Conservation (phyloP, 352 stramenopile species). For the Aphanomyces astaci region DNA sequence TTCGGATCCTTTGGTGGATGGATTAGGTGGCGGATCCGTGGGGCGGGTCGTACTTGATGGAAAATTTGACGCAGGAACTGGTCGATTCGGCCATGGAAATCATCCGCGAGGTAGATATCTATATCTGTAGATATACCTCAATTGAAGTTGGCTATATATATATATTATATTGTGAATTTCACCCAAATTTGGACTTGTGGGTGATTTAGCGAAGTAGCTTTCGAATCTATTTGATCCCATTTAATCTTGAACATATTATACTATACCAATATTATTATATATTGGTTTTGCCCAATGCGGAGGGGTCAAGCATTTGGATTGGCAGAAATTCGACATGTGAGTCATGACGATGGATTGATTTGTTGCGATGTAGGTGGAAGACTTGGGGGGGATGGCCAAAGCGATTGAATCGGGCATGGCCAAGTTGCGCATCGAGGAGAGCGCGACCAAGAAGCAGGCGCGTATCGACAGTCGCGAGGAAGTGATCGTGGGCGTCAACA, state of each 20-base stretch:
- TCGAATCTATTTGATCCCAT: too few relatives aligned
- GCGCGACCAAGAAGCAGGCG: conserved; percentile 92
- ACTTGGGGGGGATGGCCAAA: conserved; percentile 94
- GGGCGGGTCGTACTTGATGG: conserved; percentile 97
- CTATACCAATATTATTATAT: too few relatives aligned
- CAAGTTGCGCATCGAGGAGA: conserved; percentile 96
- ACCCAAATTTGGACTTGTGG: too few relatives aligned
- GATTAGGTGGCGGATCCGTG: conserved; percentile 84
- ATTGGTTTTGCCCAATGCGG: too few relatives aligned
- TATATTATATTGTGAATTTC: too few relatives aligned
- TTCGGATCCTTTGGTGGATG: not conserved
- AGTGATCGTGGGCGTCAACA: conserved; percentile 95
- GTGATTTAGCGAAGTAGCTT: too few relatives aligned
- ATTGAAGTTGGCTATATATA: too few relatives aligned
- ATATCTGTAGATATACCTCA: too few relatives aligned
- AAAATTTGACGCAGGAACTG: conserved; percentile 90
- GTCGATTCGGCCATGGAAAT: conserved; percentile 60
- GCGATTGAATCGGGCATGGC: conserved; percentile 94
- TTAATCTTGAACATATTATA: too few relatives aligned
- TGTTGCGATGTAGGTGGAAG: conserved; percentile 68
- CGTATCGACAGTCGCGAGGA: conserved; percentile 93
- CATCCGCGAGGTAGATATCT: conserved; percentile 54
- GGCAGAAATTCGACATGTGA: too few relatives aligned
- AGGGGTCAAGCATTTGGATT: too few relatives aligned
- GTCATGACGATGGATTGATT: not conserved